Evolutionary conservation across 1,284 basidiomycete genomes (phyloP).

Genomic region (Agaricales sp.): DNA sequence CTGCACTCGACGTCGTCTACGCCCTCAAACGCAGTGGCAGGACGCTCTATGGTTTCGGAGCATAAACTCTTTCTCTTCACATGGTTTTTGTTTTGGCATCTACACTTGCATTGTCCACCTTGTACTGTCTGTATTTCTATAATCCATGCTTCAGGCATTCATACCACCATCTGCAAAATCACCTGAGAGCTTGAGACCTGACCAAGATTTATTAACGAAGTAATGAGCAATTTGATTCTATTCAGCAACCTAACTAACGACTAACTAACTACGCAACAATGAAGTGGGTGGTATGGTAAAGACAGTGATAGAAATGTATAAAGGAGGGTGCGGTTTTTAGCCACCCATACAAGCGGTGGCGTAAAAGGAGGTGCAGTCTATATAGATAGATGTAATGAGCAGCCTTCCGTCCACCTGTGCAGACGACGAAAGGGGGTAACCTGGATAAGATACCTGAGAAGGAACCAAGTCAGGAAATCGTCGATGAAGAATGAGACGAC

Average conservation of each 20-base stretch:
- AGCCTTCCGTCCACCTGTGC: no score
- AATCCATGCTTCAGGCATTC: not conserved
- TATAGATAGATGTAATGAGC: no score
- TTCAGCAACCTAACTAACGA: no score
- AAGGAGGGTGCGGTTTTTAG: not conserved
- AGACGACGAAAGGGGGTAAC: no score
- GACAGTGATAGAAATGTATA: not conserved
- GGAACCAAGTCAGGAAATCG: not conserved
- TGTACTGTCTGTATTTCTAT: not conserved
- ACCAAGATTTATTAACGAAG: no score
- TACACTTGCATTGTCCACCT: not conserved
- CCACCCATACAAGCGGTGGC: not conserved
- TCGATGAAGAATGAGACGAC: not conserved
- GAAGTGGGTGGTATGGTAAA: not conserved
- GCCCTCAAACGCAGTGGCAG: conserved; percentile 75
- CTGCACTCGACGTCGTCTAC: conserved; percentile 73
- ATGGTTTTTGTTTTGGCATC: not conserved
- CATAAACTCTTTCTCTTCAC: conserved; percentile 16
- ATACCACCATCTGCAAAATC: no score
- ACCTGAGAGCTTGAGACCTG: no score
- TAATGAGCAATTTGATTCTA: no score
- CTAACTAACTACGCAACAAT: not conserved
- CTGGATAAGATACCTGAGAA: not conserved
- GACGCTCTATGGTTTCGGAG: conserved; percentile 63
- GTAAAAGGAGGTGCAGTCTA: not conserved